Conservation (phyloP, 23 red algal genomes). For the Gracilariopsis chorda region DNA sequence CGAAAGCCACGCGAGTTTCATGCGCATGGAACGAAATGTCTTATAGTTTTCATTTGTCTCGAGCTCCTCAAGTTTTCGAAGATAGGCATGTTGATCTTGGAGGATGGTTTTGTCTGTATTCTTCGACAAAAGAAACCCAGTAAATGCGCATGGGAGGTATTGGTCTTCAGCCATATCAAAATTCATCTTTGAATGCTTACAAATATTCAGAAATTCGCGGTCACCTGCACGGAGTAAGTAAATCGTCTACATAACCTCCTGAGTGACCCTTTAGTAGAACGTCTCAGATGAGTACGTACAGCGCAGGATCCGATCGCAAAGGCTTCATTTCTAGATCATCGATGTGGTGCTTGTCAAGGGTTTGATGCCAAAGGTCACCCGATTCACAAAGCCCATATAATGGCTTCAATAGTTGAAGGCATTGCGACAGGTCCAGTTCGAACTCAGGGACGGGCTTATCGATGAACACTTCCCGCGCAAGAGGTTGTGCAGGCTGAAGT, state of each 20-base stretch:
- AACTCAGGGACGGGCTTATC: conserved; percentile 12
- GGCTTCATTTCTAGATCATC: conserved; percentile 24
- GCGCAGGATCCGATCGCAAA: background rate
- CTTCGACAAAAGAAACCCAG: background rate
- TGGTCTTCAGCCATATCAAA: background rate
- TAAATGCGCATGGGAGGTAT: conserved; percentile 7
- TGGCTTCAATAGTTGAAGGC: conserved; percentile 21
- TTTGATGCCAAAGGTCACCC: conserved; percentile 18
- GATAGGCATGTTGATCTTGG: conserved; percentile 20
- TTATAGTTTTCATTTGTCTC: background rate
- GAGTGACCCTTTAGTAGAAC: background rate
- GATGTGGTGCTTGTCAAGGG: background rate
- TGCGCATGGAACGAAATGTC: conserved; percentile 13
- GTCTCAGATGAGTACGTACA: background rate
- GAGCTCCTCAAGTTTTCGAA: background rate
- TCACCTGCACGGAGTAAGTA: background rate
- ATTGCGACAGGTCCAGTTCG: background rate
- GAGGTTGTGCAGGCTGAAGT: background rate
- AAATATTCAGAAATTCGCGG: background rate
- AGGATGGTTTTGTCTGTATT: background rate
- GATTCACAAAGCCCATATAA: conserved; percentile 35
- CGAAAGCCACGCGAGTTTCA: conserved; percentile 29
- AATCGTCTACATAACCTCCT: conserved; percentile 24
- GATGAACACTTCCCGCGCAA: background rate
- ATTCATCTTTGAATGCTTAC: background rate